Evolutionary conservation across 2,329 filamentous ascomycete genomes (phyloP).

Genomic region (Sporothrix brunneoviolacea): DNA sequence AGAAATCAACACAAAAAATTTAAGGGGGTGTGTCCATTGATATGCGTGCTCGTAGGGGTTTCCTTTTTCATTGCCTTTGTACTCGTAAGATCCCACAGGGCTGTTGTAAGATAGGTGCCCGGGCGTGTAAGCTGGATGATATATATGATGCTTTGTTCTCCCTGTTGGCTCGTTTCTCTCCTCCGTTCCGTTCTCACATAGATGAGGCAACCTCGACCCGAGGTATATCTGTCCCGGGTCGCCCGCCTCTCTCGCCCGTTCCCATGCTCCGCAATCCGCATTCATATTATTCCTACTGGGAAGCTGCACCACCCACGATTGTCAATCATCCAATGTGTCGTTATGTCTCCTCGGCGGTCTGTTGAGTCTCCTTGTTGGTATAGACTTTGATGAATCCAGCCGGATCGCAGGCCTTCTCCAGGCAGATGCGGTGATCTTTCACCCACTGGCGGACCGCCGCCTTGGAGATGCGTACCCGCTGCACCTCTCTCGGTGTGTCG

Average conservation of each 20-base stretch:
- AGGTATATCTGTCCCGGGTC: neutral
- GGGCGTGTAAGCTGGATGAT: too few species aligned
- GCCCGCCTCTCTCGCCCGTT: neutral
- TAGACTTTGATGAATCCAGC: conserved; percentile 68
- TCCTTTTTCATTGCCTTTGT: too few species aligned
- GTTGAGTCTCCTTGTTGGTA: conserved; percentile 39
- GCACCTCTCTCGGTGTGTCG: conserved; percentile 29
- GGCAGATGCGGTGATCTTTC: conserved; percentile 50
- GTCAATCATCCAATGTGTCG: neutral
- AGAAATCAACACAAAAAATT: neutral
- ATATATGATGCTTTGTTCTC: too few species aligned
- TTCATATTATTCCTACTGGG: too few species aligned
- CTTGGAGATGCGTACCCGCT: conserved; percentile 47
- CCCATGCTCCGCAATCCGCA: too few species aligned
- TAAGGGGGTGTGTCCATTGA: neutral
- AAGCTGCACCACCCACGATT: too few species aligned
- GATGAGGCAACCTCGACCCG: neutral
- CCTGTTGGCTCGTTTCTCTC: too few species aligned
- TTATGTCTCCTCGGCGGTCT: conserved; percentile 29
- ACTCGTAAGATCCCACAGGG: neutral
- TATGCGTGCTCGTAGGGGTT: too few species aligned
- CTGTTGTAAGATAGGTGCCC: too few species aligned
- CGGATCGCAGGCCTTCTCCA: conserved; percentile 63
- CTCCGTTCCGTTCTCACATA: too few species aligned
- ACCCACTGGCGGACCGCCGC: conserved; percentile 60